Percentiles rank a stretch among this genome's conserved stretches.
These are phyloP conservation scores for Xerocomus brunneocitrinus DNA, from an alignment of 768 basidiomycete species.

Conservation along the genomic window DNA sequence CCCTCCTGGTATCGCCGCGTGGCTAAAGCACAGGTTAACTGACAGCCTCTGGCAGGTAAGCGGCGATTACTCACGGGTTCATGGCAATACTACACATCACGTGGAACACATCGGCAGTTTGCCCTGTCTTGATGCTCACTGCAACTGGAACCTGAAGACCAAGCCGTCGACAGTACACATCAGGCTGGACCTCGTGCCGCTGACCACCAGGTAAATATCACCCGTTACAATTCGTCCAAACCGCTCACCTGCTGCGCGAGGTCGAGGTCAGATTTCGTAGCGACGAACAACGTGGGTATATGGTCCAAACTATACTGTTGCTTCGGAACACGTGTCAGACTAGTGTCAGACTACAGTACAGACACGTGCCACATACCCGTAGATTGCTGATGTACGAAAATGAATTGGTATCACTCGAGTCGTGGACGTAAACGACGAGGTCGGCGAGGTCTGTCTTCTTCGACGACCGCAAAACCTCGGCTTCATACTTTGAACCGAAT, in stretches of 20 bases:
- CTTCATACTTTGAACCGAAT: conserved; percentile 93
- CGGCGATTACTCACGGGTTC: conserved; percentile 63
- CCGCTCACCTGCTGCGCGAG: conserved; percentile 81
- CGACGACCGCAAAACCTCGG: conserved; percentile 80
- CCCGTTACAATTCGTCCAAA: background rate
- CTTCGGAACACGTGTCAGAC: conserved; percentile 39
- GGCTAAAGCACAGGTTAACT: conserved; percentile 33
- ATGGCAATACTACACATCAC: conserved; percentile 80
- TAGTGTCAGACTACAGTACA: background rate
- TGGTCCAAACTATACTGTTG: conserved; percentile 97
- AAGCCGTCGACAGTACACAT: conserved; percentile 89
- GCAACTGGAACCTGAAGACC: conserved; percentile 92
- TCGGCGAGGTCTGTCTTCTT: conserved; percentile 93
- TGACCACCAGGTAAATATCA: conserved; percentile 30
- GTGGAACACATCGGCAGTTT: conserved; percentile 84
- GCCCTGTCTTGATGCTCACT: conserved; percentile 83
- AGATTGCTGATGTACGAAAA: conserved; percentile 98
- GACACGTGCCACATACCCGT: conserved; percentile 51
- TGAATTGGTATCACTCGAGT: conserved; percentile 97
- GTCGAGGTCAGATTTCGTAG: conserved; percentile 98
- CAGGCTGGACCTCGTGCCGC: conserved; percentile 98
- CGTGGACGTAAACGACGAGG: conserved; percentile 92
- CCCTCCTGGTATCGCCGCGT: conserved; percentile 76
- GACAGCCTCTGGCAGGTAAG: background rate
- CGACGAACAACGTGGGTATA: conserved; percentile 94